Percentiles rank a stretch among this genome's conserved stretches.
Evolutionary conservation across 306 rosid species (phyloP).

Genomic region (Begonia fuchsioides): DNA sequence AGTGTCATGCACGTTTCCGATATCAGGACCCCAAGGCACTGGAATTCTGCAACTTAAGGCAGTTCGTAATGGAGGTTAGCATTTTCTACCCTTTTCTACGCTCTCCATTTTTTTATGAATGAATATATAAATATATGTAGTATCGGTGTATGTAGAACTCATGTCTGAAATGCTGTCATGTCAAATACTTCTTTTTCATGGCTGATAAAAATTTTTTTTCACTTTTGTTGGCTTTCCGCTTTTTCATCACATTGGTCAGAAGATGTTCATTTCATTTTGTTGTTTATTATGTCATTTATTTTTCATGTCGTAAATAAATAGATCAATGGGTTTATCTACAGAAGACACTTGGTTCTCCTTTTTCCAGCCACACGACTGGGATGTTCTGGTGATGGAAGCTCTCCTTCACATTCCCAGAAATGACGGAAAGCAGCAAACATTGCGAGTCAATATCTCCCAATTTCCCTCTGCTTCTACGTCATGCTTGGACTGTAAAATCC

Average conservation of each 20-base stretch:
- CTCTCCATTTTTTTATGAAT: no score
- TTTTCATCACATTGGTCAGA: no score
- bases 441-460: constrained; percentile 50
- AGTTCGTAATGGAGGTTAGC: constrained; percentile 68
- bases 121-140: no score
- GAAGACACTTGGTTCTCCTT: constrained; percentile 66
- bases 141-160: no score
- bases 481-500: constrained; percentile 29
- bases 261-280: neutral
- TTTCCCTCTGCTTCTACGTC: constrained; percentile 24
- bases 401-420: constrained; percentile 77
- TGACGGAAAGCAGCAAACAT: constrained; percentile 43
- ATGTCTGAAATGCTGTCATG: no score
- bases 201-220: no score
- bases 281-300: no score
- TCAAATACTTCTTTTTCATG: no score
- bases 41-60: constrained; percentile 83
- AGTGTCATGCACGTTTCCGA: constrained; percentile 80
- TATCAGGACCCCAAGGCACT: constrained; percentile 67
- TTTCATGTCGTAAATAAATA: no score
- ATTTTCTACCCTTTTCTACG: no score
- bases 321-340: constrained; percentile 21
- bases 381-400: constrained; percentile 79
- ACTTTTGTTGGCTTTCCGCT: no score
- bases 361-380: constrained; percentile 73